Base-by-base conservation (phyloP, 106 monocot species). In the Dendrobium chrysotoxum region DNA sequence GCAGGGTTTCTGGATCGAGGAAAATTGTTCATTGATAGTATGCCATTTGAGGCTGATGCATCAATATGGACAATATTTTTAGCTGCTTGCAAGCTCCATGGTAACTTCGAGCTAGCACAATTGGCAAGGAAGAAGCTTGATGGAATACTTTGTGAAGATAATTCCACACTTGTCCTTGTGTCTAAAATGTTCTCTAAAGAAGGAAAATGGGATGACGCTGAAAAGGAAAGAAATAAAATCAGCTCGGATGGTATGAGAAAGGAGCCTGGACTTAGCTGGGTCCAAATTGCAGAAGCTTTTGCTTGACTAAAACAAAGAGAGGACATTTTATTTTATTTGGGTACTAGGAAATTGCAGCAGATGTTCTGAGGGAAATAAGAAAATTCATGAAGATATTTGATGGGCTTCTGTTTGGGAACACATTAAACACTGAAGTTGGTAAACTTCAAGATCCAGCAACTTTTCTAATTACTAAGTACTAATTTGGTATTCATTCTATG, bases 1-100 rank as follows among this genome's bases (percentile, higher is more conserved):
- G 91, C 89, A 15, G 91, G 94, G 38, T 81, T 91, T 91, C 64
- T 94, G 54, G 79, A 76, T 61, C 86, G 81, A 79, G 94, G 91
- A 28, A 91, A 82, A 23, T 1, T 1, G 5, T 86, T 89, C 12
- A 91, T 94, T 17, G 77, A 85, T 12, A 46, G 64, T 53, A 90
- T 91, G 89, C 91, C 86, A 71, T 67, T 82, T 76, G 40, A 80
- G 40, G 83, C 91, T 9, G 81, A 91, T 83, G 82, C 83, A 18
- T 88, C 88, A 4, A 78, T 91, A 44, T 94, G 94, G 94, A 76
- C 79, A 12, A 80, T 86, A 23, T 85, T 89, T 82, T 80, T 91
- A 77, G 78, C 86, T 47, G 81, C 88, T 53, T 94, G 94, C 79
- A 91, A 88, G 79, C 68, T 91, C 57, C 85, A 91, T 75, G 91